A percentile compares a stretch with the other conserved stretches of the same genome.
Evolutionary conservation across 441 rosid genomes (phyloP).

Genomic region (Populus hybrid): DNA sequence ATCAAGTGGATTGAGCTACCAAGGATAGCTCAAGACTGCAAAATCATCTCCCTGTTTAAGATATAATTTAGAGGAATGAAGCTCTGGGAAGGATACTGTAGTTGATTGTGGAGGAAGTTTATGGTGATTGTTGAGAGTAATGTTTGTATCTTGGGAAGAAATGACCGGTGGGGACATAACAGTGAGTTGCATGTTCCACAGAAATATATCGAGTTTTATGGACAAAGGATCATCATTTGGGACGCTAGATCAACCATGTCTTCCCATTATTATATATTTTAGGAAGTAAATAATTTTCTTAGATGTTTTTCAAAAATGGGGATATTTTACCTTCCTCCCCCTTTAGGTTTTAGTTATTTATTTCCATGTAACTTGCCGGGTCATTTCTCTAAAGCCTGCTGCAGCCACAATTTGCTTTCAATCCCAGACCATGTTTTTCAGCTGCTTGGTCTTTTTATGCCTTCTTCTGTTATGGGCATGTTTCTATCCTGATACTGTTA

Average conservation of each 20-base stretch:
- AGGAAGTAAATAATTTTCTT: background rate
- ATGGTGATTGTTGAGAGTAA: too few relatives aligned
- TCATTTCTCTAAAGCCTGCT: background rate
- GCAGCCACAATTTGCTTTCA: background rate
- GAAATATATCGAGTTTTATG: background rate
- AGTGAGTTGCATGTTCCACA: background rate
- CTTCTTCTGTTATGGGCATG: background rate
- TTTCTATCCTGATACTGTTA: background rate
- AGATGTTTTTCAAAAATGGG: background rate
- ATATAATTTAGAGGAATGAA: background rate
- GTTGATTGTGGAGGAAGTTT: background rate
- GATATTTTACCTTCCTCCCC: background rate
- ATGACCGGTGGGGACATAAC: background rate
- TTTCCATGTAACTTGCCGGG: background rate
- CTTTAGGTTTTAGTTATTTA: background rate
- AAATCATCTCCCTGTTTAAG: background rate
- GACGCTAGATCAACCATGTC: background rate
- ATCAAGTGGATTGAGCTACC: background rate
- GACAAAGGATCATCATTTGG: background rate
- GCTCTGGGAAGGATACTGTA: background rate
- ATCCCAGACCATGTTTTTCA: background rate
- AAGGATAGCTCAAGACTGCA: background rate
- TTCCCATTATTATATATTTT: background rate
- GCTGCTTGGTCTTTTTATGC: background rate
- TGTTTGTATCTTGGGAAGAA: too few relatives aligned